Base-by-base conservation (phyloP, 306 rosid species). In the Senna tora region DNA sequence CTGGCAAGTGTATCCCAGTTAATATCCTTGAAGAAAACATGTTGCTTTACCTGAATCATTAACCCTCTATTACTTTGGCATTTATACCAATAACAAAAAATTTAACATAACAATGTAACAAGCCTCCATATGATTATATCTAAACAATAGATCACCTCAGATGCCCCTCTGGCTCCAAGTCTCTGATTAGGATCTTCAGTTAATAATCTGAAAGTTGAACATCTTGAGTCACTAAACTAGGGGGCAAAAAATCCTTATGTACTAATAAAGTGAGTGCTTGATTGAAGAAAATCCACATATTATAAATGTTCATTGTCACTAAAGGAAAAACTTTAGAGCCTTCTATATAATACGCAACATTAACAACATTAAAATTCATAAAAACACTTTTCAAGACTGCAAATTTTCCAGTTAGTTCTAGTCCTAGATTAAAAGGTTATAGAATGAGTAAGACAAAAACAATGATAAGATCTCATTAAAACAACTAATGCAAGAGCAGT, bases 1-100 rank as follows among this genome's bases (percentile, higher is more conserved):
- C 97, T 81, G 72, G 99, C 97, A 73, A 95, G 97, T 11, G 99
- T 95, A 76, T 91, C 99, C 99, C 99, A 95, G 85, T 89, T 95
- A 67, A 91, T 85, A 81, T 95, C 92, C 87, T 95, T 95, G 80
- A 91, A 95, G 89, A 91, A 95, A 49, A 77, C 84, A 78, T 95
- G 99, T 73, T 82, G 93, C 83, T 89, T 95, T 80, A 95, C 99
- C 99, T 94, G 83, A 45, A 82, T 75, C 58, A 83, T 78, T 49
- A 72, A 60, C 54, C n/a, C 6, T 46, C 67, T 21, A 79, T 76
- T 14, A 80, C 54, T 75, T 75, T 65, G 67, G 49, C 15, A 34
- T 69, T 56, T 36, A 7, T 77, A 53, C 10, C n/a, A 41, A 11
- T 25, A 0, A 36, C 12, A 19, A n/a, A 9, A 66, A 19, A 42